phyloP scores from a whole-genome alignment of 1,284 basidiomycete species.

The Leucocoprinus gongylophorus region DNA sequence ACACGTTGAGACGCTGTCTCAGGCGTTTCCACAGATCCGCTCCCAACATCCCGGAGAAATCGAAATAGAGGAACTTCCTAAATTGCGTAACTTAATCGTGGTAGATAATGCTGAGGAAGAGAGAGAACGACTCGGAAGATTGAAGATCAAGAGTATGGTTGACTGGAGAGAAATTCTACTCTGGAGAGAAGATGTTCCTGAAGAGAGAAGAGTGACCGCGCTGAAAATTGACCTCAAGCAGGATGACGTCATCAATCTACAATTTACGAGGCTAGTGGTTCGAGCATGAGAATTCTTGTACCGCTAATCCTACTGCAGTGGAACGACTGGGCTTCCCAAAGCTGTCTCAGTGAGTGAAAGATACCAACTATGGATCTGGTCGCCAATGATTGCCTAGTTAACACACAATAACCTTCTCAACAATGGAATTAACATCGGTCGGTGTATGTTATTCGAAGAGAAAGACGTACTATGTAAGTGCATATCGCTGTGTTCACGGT shows the following conservation, averaged over 20 bases:
- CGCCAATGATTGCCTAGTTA: slow-evolving; percentile 35
- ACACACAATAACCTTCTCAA: slow-evolving; percentile 76
- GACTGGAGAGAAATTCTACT: slow-evolving; percentile 64
- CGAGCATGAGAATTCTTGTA: not conserved
- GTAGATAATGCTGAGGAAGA: slow-evolving; percentile 53
- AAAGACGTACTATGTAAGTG: slow-evolving; percentile 61
- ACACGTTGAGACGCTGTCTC: slow-evolving; percentile 53
- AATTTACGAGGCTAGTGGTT: slow-evolving; percentile 66
- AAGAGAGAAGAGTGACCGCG: slow-evolving; percentile 36
- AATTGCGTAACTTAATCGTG: slow-evolving; percentile 60
- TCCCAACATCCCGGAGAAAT: slow-evolving; percentile 47
- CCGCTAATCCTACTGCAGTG: slow-evolving; percentile 36
- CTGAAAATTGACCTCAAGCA: slow-evolving; percentile 37
- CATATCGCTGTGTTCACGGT: not conserved
- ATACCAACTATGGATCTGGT: not conserved
- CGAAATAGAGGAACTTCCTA: slow-evolving; percentile 53
- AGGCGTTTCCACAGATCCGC: slow-evolving; percentile 54
- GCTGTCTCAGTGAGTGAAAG: slow-evolving; percentile 58
- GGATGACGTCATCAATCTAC: slow-evolving; percentile 74
- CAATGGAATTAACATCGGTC: slow-evolving; percentile 66
- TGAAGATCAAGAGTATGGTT: slow-evolving; percentile 43
- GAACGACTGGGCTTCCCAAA: slow-evolving; percentile 74
- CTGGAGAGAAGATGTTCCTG: slow-evolving; percentile 42
- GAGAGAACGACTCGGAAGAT: slow-evolving; percentile 32
- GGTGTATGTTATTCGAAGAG: slow-evolving; percentile 60